Percentiles rank a stretch among this genome's conserved stretches.
Conservation (phyloP, 139 green algal genomes). For the Picochlorum sp. region DNA sequence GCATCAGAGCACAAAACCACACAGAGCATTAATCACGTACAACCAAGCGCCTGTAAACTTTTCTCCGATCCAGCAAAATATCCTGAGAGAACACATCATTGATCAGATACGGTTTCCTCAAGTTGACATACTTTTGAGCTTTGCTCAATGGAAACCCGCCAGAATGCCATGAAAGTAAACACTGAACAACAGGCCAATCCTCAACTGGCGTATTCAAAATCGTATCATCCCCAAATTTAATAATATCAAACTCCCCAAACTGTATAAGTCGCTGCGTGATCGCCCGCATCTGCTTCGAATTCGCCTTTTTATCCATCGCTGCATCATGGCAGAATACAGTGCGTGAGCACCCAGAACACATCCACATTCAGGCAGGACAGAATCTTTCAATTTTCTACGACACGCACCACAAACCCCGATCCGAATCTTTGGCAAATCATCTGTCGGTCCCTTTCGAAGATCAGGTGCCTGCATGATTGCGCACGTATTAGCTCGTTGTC, state of each 20-base stretch:
- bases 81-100: slow-evolving; percentile 86
- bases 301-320: slow-evolving; percentile 87
- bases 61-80: slow-evolving; percentile 76
- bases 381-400: background rate
- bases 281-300: slow-evolving; percentile 82
- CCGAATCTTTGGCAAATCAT: slow-evolving; percentile 22
- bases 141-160: slow-evolving; percentile 92
- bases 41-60: slow-evolving; percentile 69
- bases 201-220: slow-evolving; percentile 81
- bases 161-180: slow-evolving; percentile 88
- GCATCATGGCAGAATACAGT: background rate
- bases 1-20: background rate
- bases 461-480: slow-evolving; percentile 12
- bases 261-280: slow-evolving; percentile 73
- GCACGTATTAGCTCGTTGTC: no score
- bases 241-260: slow-evolving; percentile 85
- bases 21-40: slow-evolving; percentile 7
- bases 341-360: background rate
- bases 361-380: no score
- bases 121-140: slow-evolving; percentile 61
- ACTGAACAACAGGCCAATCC: slow-evolving; percentile 83
- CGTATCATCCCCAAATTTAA: slow-evolving; percentile 81
- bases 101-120: slow-evolving; percentile 85
- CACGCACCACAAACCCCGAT: slow-evolving; percentile 25
- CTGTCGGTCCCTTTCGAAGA: slow-evolving; percentile 6